Evolutionary conservation across 2,329 filamentous ascomycete genomes (phyloP).

Genomic region (Rosellinia necatrix): DNA sequence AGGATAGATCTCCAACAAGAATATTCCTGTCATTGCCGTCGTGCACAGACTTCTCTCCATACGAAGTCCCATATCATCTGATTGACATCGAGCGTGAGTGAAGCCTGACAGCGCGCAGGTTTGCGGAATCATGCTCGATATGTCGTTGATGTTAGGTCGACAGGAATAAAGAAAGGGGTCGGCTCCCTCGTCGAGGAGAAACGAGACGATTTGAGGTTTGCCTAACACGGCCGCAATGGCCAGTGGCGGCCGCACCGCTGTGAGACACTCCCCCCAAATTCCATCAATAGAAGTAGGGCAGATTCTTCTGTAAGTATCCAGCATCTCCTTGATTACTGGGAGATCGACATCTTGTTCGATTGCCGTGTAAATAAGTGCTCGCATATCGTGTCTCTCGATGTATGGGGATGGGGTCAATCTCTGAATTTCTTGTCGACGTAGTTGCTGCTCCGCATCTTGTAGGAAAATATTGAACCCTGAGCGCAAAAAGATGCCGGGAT

Average conservation of each 20-base stretch:
- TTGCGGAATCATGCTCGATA: no score
- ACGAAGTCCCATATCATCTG: no score
- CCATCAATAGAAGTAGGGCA: constrained; percentile 10
- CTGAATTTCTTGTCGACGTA: background rate
- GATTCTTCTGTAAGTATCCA: background rate
- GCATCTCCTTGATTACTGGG: background rate
- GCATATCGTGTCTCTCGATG: background rate
- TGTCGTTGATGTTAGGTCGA: no score
- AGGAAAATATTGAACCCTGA: background rate
- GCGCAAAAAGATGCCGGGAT: constrained; percentile 2
- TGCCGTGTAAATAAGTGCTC: constrained; percentile 4
- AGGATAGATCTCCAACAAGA: no score
- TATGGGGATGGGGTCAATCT: background rate
- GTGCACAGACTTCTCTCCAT: background rate
- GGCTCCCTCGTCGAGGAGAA: constrained; percentile 11
- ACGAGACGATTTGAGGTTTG: background rate
- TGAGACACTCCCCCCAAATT: background rate
- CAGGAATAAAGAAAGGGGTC: background rate
- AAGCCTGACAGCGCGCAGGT: background rate
- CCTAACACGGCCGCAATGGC: background rate
- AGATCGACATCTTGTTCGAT: background rate
- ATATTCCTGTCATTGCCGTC: background rate
- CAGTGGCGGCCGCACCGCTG: background rate
- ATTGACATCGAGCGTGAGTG: background rate
- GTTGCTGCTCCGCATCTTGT: background rate